Base-by-base conservation (phyloP, 1,139 yeast species). In the Hyphopichia wangnamkhiaoensis region DNA sequence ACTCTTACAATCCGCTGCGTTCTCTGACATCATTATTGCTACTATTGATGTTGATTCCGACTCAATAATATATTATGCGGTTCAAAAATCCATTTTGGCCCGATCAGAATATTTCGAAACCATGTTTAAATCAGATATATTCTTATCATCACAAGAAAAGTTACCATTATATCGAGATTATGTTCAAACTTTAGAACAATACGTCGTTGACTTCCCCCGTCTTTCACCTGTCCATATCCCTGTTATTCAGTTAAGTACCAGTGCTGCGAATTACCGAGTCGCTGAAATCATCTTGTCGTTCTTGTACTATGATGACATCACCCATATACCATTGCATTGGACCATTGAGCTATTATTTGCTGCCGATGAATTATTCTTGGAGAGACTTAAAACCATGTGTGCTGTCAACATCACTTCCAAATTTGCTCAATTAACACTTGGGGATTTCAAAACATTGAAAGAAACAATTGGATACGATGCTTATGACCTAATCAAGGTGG, bases 61-160 rank as follows among this genome's bases (percentile, higher is more conserved):
- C 44, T 35, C 58, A 0, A 53, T 62, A 3, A 46, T 59, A 0
- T 72, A 68, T 43, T 84, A 79, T 49, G 89, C 93, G 0, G 80
- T 74, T 5, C 87, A 86, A 56, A 68, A 80, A 37, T 72, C 86
- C 0, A 74, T 85, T 41, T 55, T 86, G 28, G 61, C 73, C 7
- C 61, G 90, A 34, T 76, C 85, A 1, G 85, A 79, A 34, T 85
- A 82, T 54, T 86, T 79, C 54, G 78, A 73, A 41, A 73, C 82
- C 4, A 77, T 84, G 84, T 80, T 86, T 53, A 61, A 69, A 17
- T 79, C 87, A 2, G 70, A 61, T 10, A 51, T 70, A 1, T 69
- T 65, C 44, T 31, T 33, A 12, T 31, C 46, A 10, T 44, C 60
- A 3, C 53, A 54, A 14, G 49, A 46, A 28, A 56, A 53, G 7